Percentiles rank a stretch among this genome's conserved stretches.
These are phyloP conservation scores for Rhizopogon rudus DNA, from an alignment of 768 basidiomycete genomes.

Conservation along the genomic window DNA sequence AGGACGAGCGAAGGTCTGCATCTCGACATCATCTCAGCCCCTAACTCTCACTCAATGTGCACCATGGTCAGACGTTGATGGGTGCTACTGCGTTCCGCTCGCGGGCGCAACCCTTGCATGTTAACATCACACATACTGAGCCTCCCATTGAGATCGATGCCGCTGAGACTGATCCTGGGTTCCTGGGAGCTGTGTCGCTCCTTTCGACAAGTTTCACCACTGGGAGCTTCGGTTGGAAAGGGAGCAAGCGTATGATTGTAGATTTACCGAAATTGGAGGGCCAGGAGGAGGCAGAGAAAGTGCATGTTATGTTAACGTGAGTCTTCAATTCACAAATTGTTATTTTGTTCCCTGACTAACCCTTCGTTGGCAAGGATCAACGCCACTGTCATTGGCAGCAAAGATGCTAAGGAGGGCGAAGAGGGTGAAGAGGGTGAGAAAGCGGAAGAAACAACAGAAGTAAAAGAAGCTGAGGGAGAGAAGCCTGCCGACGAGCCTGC, in stretches of 20 bases:
- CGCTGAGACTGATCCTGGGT: conserved; percentile 49
- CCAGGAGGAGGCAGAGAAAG: conserved; percentile 52
- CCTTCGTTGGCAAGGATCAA: conserved; percentile 50
- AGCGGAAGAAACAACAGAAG: conserved; percentile 24
- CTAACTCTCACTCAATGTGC: conserved; percentile 2
- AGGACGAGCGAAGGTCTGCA: conserved; percentile 41
- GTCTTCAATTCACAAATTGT: conserved; percentile 25
- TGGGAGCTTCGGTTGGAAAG: conserved; percentile 86
- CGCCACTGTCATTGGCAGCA: conserved; percentile 71
- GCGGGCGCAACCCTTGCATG: conserved; percentile 65
- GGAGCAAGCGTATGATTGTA: conserved; percentile 58
- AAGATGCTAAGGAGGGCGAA: conserved; percentile 39
- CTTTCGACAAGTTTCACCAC: conserved; percentile 60
- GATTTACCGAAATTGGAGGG: conserved; percentile 51
- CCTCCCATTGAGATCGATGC: conserved; percentile 34
- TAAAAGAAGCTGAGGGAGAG: conserved; percentile 13
- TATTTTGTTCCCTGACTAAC: neutral
- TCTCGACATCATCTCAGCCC: neutral
- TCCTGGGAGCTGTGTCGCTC: conserved; percentile 52
- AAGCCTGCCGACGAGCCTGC: conserved; percentile 21
- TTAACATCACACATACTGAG: conserved; percentile 63
- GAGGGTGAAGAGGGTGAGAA: conserved; percentile 23
- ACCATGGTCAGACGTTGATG: conserved; percentile 34
- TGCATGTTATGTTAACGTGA: conserved; percentile 71
- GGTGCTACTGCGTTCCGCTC: conserved; percentile 51